Conservation (phyloP, 2,329 filamentous ascomycete species). For the Trichoderma polysporum region DNA sequence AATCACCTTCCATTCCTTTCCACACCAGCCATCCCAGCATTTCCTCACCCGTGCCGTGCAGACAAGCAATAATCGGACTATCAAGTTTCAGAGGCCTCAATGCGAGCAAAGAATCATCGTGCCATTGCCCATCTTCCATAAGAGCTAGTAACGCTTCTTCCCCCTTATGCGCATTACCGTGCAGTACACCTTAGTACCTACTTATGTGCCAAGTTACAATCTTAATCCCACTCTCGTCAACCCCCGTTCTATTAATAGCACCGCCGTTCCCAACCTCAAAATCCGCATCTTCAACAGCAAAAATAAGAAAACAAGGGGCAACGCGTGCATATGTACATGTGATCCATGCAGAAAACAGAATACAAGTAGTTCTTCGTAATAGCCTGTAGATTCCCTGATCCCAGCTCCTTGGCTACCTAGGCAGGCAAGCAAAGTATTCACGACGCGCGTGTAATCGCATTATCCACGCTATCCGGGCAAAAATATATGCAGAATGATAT, state of each 20-base stretch:
- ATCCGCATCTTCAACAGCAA: neutral
- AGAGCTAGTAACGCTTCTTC: neutral
- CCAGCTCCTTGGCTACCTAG: neutral
- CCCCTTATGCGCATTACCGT: neutral
- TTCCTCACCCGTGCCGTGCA: neutral
- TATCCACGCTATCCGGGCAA: neutral
- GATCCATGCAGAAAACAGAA: neutral
- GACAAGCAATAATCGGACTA: neutral
- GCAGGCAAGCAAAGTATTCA: neutral
- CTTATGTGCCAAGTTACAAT: neutral
- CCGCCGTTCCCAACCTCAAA: neutral
- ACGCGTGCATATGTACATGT: neutral
- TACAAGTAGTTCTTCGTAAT: too few species aligned
- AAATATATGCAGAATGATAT: neutral
- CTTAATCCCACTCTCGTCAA: neutral
- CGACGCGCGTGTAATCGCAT: neutral
- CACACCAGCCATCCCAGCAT: slow-evolving; percentile 5
- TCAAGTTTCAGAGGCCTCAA: neutral
- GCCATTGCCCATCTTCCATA: neutral
- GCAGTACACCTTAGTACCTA: neutral
- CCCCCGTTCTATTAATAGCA: slow-evolving; percentile 11
- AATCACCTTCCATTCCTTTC: slow-evolving; percentile 19
- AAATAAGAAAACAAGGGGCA: neutral
- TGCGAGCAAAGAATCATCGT: neutral
- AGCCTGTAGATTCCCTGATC: too few species aligned